Evolutionary conservation across 2,329 filamentous ascomycete genomes (phyloP).

Genomic region (Thelonectria rubi): DNA sequence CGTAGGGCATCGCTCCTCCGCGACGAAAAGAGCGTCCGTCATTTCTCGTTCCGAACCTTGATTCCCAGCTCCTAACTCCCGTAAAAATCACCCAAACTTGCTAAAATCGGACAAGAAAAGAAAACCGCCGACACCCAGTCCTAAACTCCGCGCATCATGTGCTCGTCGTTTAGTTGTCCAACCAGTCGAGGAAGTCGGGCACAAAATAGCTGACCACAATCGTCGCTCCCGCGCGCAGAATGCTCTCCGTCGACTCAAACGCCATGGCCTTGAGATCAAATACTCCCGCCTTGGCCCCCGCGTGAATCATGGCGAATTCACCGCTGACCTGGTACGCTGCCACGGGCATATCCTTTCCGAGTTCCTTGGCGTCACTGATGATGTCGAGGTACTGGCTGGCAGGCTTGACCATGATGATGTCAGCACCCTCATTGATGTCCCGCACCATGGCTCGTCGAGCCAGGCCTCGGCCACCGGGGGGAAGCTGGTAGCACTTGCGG

Average conservation of each 20-base stretch:
- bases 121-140: conserved; percentile 29
- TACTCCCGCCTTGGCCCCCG: conserved; percentile 92
- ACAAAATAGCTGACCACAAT: conserved; percentile 97
- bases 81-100: conserved; percentile 26
- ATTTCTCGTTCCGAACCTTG: conserved; percentile 16
- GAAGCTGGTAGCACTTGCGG: conserved; percentile 95
- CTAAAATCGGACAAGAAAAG: conserved; percentile 19
- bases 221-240: conserved; percentile 88
- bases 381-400: conserved; percentile 96
- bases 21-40: conserved; percentile 15
- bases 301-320: conserved; percentile 98
- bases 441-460: conserved; percentile 89
- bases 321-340: conserved; percentile 97
- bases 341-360: conserved; percentile 89
- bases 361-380: conserved; percentile 95
- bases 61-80: conserved; percentile 21
- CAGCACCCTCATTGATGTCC: conserved; percentile 92
- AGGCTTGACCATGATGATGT: conserved; percentile 99
- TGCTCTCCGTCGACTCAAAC: conserved; percentile 92
- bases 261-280: conserved; percentile 96
- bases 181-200: conserved; percentile 78
- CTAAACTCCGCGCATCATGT: conserved; percentile 11
- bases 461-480: conserved; percentile 88
- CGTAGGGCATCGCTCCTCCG: neutral
- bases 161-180: conserved; percentile 56